A percentile compares a stretch with the other conserved stretches of the same genome.
These are phyloP conservation scores for Aspergillus sp. DNA, from an alignment of 2,329 filamentous ascomycete species.

Conservation along the genomic window DNA sequence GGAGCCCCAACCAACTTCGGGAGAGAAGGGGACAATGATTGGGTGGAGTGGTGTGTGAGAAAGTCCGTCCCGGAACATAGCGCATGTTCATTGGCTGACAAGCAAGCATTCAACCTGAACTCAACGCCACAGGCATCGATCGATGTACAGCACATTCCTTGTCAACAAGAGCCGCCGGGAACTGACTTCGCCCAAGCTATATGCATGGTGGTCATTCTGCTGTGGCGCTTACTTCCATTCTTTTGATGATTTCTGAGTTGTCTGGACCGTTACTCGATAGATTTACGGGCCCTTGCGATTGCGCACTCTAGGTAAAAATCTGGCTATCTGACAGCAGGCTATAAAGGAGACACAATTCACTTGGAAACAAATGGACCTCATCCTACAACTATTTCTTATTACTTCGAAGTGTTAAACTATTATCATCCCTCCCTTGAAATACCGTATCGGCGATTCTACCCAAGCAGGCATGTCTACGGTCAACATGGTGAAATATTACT, in stretches of 20 bases:
- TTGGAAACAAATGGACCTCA: neutral
- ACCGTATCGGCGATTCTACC: neutral
- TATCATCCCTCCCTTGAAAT: conserved; percentile 10
- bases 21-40: too few species aligned
- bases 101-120: too few species aligned
- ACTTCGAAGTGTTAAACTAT: neutral
- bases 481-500: conserved; percentile 17
- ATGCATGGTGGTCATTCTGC: too few species aligned
- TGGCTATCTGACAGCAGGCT: neutral
- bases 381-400: neutral
- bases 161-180: too few species aligned
- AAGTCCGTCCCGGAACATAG: too few species aligned
- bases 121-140: too few species aligned
- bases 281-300: neutral
- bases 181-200: too few species aligned
- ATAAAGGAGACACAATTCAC: neutral
- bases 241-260: neutral
- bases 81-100: too few species aligned
- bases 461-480: conserved; percentile 15
- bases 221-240: too few species aligned
- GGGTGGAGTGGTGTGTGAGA: too few species aligned
- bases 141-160: too few species aligned
- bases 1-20: too few species aligned
- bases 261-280: neutral
- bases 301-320: neutral